Conservation (phyloP, 2,329 filamentous ascomycete genomes). For the Penicillium polonicum region DNA sequence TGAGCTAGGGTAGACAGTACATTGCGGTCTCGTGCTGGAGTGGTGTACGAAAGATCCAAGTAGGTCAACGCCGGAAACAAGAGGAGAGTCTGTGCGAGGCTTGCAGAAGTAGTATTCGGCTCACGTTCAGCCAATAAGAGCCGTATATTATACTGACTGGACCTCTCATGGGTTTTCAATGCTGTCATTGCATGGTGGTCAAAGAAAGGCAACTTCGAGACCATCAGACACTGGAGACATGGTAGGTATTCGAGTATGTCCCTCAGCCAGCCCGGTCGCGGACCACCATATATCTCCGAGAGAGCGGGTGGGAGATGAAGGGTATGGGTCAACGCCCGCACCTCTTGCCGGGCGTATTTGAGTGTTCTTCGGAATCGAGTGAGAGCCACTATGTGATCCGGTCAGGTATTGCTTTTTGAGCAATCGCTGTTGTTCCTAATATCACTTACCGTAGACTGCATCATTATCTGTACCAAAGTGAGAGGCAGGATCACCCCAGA, state of each 20-base stretch:
- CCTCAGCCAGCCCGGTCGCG: conserved; percentile 58
- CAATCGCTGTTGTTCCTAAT: not conserved
- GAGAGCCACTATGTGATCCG: conserved; percentile 50
- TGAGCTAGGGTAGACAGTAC: conserved; percentile 51
- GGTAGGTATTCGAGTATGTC: conserved; percentile 60
- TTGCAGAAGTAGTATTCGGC: conserved; percentile 57
- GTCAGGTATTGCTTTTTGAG: not conserved
- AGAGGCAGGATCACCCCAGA: conserved; percentile 63
- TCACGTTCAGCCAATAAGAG: conserved; percentile 58
- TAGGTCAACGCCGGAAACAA: conserved; percentile 57
- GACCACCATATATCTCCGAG: conserved; percentile 61
- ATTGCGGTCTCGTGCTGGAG: conserved; percentile 47
- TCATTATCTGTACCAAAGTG: conserved; percentile 62
- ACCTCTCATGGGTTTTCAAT: conserved; percentile 37
- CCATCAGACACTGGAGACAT: conserved; percentile 58
- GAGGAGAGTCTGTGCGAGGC: conserved; percentile 52
- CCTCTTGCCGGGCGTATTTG: conserved; percentile 52
- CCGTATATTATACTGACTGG: conserved; percentile 49
- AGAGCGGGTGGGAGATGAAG: conserved; percentile 61
- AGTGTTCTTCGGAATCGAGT: conserved; percentile 60
- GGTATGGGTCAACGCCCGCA: conserved; percentile 60
- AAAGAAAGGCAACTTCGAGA: conserved; percentile 60
- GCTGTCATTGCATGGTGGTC: conserved; percentile 58
- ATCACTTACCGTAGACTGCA: conserved; percentile 53
- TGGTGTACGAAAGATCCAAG: conserved; percentile 58